A percentile compares a stretch with the other conserved stretches of the same genome.
phyloP scores from a whole-genome alignment of 2,329 filamentous ascomycete species.

The Aureobasidium sp. region DNA sequence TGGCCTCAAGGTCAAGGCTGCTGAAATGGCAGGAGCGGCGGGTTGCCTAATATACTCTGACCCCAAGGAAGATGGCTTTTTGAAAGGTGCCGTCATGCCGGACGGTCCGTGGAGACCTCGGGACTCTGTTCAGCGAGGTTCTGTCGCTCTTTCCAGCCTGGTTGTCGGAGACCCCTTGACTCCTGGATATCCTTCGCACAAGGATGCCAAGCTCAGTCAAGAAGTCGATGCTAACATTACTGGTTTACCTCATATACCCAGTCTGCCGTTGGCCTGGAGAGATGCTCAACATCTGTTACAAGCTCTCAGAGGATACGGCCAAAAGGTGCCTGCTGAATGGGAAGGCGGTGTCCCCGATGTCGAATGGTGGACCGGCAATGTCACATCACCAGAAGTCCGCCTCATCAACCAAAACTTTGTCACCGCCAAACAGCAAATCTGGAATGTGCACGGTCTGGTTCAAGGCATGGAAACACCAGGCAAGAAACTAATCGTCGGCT shows the following conservation, averaged over 20 bases:
- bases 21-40: conserved; percentile 75
- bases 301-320: conserved; percentile 66
- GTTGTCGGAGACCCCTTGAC: conserved; percentile 87
- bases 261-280: conserved; percentile 80
- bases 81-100: conserved; percentile 65
- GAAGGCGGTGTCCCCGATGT: conserved; percentile 68
- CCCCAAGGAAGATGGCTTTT: conserved; percentile 75
- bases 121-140: conserved; percentile 75
- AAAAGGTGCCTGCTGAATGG: conserved; percentile 64
- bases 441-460: conserved; percentile 84
- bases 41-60: conserved; percentile 93
- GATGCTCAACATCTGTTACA: conserved; percentile 77
- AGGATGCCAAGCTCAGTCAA: conserved; percentile 43
- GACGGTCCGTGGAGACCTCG: conserved; percentile 72
- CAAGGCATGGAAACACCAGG: conserved; percentile 73
- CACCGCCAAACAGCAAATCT: conserved; percentile 72
- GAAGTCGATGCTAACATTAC: conserved; percentile 61
- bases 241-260: conserved; percentile 76
- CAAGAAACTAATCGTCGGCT: conserved; percentile 83
- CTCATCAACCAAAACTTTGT: conserved; percentile 86
- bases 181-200: conserved; percentile 72
- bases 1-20: conserved; percentile 80
- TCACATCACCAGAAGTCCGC: conserved; percentile 66
- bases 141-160: conserved; percentile 74
- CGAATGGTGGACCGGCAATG: conserved; percentile 79